Conservation (phyloP, 75 land plant genomes). For the Selaginella moellendorffii region DNA sequence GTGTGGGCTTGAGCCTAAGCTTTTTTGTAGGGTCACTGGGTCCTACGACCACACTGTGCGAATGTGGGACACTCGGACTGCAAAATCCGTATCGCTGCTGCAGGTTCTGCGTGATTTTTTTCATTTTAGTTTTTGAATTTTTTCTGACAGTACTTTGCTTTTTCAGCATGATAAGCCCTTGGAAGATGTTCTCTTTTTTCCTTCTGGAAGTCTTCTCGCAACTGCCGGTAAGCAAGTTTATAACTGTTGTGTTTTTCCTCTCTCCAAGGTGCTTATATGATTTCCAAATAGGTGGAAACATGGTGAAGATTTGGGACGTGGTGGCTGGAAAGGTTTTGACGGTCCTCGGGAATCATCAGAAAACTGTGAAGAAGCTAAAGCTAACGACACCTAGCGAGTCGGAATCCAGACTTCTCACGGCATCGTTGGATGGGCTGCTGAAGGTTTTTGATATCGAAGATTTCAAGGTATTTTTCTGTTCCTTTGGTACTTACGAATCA, state of each 20-base stretch:
- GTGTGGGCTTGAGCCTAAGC: neutral
- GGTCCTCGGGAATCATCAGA: conserved; percentile 67
- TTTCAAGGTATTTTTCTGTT: conserved; percentile 39
- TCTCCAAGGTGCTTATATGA: too few relatives aligned
- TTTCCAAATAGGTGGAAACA: conserved; percentile 41
- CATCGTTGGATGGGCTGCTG: conserved; percentile 76
- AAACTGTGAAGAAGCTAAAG: conserved; percentile 64
- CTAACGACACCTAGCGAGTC: conserved; percentile 30
- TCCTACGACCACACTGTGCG: conserved; percentile 76
- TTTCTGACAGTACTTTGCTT: neutral
- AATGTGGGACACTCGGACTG: conserved; percentile 68
- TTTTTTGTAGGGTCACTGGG: conserved; percentile 78
- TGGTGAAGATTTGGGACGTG: conserved; percentile 87
- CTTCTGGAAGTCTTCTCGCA: conserved; percentile 84
- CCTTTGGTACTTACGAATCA: too few relatives aligned
- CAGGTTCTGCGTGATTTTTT: conserved; percentile 15
- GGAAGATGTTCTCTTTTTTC: conserved; percentile 64
- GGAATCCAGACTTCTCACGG: conserved; percentile 46
- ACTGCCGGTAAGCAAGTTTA: conserved; percentile 62
- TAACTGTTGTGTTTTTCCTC: too few relatives aligned
- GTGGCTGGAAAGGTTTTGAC: conserved; percentile 63
- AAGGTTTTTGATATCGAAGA: conserved; percentile 56
- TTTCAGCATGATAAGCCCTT: conserved; percentile 63
- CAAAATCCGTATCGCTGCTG: conserved; percentile 19
- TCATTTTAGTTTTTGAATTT: neutral